These are phyloP conservation scores for Hortaea werneckii DNA, from an alignment of 2,329 filamentous ascomycete genomes.

Conservation along the genomic window DNA sequence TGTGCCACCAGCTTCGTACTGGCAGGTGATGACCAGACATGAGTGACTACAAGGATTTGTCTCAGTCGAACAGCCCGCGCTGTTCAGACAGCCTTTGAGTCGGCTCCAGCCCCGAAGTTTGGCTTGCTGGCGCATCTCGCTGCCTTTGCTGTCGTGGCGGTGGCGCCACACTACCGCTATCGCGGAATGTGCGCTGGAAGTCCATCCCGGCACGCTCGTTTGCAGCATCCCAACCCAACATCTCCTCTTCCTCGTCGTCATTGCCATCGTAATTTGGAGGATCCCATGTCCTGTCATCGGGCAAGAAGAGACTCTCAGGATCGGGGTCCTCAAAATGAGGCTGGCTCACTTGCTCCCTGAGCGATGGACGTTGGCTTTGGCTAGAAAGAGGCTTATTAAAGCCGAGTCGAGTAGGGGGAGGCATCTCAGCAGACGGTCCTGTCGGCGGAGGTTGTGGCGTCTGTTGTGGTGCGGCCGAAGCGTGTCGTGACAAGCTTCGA, in stretches of 20 bases:
- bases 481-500: conserved; percentile 17
- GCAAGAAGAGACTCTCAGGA: conserved; percentile 62
- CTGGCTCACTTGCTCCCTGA: conserved; percentile 14
- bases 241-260: conserved; percentile 53
- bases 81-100: conserved; percentile 65
- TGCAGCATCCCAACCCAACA: conserved; percentile 65
- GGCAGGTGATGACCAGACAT: conserved; percentile 21
- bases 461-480: conserved; percentile 7
- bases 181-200: conserved; percentile 35
- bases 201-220: conserved; percentile 46
- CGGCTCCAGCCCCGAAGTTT: conserved; percentile 48
- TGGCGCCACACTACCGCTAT: conserved; percentile 23
- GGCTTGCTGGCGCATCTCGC: conserved; percentile 1
- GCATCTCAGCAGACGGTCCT: conserved; percentile 27
- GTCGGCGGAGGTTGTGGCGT: conserved; percentile 8
- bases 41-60: not conserved
- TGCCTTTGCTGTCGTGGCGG: conserved; percentile 8
- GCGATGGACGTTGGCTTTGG: conserved; percentile 17
- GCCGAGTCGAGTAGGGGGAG: conserved; percentile 25
- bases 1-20: conserved; percentile 82
- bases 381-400: conserved; percentile 22
- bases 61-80: conserved; percentile 29
- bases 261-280: conserved; percentile 53
- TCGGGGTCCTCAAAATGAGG: conserved; percentile 45
- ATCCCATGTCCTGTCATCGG: conserved; percentile 62